These are phyloP conservation scores for Moricandia moricandioides DNA, from an alignment of 345 rosid species.

Conservation along the genomic window DNA sequence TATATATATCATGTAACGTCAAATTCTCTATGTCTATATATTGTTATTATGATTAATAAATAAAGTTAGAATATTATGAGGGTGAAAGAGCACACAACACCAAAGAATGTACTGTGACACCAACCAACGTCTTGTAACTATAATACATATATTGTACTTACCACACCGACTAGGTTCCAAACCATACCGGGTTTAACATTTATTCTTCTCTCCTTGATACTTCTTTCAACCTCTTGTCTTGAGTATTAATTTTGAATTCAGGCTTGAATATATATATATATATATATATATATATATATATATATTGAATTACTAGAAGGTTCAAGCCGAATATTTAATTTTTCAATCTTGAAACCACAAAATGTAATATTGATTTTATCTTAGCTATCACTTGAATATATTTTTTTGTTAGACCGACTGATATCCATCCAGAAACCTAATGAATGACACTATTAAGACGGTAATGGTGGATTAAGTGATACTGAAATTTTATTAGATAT, in stretches of 20 bases:
- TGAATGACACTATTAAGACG: background rate
- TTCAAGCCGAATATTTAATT: too few species aligned
- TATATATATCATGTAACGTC: background rate
- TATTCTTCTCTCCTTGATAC: constrained; percentile 3
- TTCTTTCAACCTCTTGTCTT: constrained; percentile 1
- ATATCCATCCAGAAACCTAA: background rate
- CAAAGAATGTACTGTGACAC: constrained; percentile 44
- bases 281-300: too few species aligned
- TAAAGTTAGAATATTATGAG: constrained; percentile 39
- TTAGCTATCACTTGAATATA: too few species aligned
- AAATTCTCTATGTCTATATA: constrained; percentile 20
- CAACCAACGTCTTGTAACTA: constrained; percentile 37
- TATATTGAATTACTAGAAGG: too few species aligned
- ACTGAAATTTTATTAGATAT: background rate
- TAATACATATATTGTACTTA: constrained; percentile 34
- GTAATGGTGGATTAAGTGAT: background rate
- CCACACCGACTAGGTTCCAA: constrained; percentile 36
- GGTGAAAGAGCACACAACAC: constrained; percentile 41
- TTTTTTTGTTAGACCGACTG: background rate
- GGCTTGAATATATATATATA: background rate
- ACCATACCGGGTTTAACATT: constrained; percentile 24
- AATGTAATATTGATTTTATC: too few species aligned
- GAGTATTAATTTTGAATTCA: background rate
- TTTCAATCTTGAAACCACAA: too few species aligned
- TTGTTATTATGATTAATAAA: constrained; percentile 28